Conservation (phyloP, 305 asterid genomes). For the Fraxinus platypoda region DNA sequence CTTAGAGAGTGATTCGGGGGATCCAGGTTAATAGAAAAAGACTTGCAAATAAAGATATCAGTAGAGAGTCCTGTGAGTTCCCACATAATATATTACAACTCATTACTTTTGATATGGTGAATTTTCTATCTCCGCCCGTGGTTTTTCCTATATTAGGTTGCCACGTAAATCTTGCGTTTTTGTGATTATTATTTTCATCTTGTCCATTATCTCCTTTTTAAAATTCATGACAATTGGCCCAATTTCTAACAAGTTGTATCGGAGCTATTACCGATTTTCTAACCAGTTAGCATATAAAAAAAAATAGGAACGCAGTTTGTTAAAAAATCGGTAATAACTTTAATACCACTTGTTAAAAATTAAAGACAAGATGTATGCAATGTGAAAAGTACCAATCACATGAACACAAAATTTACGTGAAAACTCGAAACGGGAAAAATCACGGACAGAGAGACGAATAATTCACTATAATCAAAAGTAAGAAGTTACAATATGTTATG, state of each 20-base stretch:
- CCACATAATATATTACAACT: no score
- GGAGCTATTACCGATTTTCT: no score
- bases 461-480: no score
- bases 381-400: neutral
- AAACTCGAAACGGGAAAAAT: neutral
- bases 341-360: neutral
- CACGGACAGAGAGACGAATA: neutral
- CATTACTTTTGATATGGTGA: no score
- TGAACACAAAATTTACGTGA: no score
- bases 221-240: neutral
- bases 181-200: neutral
- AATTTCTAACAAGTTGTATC: neutral
- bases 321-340: neutral
- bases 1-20: neutral
- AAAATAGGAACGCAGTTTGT: neutral
- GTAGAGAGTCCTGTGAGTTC: neutral
- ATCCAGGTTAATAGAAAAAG: neutral
- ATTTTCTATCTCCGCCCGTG: neutral
- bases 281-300: no score
- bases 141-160: no score
- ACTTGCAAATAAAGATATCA: neutral
- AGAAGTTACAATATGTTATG: neutral
- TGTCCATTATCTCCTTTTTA: neutral
- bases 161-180: neutral
- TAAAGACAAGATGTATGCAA: neutral